Evolutionary conservation across 345 rosid genomes (phyloP).

Genomic region (Salix koriyanagi): DNA sequence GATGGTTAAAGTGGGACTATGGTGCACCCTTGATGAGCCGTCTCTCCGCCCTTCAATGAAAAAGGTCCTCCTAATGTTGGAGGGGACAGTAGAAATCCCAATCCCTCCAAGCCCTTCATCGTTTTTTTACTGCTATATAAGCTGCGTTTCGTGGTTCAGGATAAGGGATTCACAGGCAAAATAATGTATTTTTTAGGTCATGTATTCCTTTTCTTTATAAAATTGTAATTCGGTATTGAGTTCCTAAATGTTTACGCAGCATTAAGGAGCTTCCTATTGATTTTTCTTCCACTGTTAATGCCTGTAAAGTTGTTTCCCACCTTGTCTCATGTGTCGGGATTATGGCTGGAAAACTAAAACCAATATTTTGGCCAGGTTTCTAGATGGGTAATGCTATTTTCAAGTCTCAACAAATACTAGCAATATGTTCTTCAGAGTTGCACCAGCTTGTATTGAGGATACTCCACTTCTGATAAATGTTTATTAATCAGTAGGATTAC

Average conservation of each 20-base stretch:
- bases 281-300: too few species aligned
- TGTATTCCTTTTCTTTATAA: too few species aligned
- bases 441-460: not conserved
- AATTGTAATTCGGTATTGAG: too few species aligned
- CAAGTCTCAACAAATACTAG: not conserved
- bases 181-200: too few species aligned
- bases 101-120: slow-evolving; percentile 10
- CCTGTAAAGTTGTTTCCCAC: too few species aligned
- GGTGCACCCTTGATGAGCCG: slow-evolving; percentile 25
- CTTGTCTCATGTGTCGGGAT: not conserved
- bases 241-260: too few species aligned
- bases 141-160: not conserved
- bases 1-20: slow-evolving; percentile 15
- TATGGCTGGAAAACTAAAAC: not conserved
- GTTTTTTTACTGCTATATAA: slow-evolving; percentile 12
- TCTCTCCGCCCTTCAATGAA: slow-evolving; percentile 17
- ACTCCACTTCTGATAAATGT: not conserved
- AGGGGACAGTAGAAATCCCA: slow-evolving; percentile 28
- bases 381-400: not conserved
- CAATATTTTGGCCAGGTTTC: not conserved
- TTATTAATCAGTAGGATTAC: too few species aligned
- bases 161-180: too few species aligned
- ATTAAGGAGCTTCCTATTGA: too few species aligned
- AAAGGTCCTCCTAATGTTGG: slow-evolving; percentile 25
- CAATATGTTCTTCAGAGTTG: not conserved